A percentile compares a stretch with the other conserved stretches of the same genome.
Evolutionary conservation across 805 yeast species (phyloP).

Genomic region (Cyberlindnera euphorbiiphila): DNA sequence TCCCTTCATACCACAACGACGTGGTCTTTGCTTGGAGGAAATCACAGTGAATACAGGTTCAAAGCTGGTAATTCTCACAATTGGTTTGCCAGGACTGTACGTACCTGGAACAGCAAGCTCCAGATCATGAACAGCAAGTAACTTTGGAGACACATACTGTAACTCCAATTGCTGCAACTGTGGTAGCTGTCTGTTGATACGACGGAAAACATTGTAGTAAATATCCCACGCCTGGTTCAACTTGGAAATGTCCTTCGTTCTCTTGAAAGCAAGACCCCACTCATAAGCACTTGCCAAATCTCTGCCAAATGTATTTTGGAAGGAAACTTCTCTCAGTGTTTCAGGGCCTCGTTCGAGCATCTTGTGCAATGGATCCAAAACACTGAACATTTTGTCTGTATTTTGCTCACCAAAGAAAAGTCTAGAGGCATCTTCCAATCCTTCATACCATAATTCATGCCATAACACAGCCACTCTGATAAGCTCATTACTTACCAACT

Average conservation of each 20-base stretch:
- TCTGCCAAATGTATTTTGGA: slow-evolving; percentile 89
- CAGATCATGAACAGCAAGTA: slow-evolving; percentile 71
- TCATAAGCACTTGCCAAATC: slow-evolving; percentile 90
- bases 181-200: slow-evolving; percentile 85
- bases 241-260: slow-evolving; percentile 82
- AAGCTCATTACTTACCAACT: slow-evolving; percentile 86
- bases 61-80: slow-evolving; percentile 66
- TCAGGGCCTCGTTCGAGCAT: slow-evolving; percentile 85
- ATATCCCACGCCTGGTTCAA: slow-evolving; percentile 98
- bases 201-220: slow-evolving; percentile 87
- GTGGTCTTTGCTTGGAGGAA: slow-evolving; percentile 93
- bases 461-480: slow-evolving; percentile 93
- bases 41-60: slow-evolving; percentile 84
- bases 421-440: slow-evolving; percentile 93
- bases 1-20: slow-evolving; percentile 75
- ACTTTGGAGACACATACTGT: slow-evolving; percentile 90
- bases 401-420: slow-evolving; percentile 92
- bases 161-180: slow-evolving; percentile 81
- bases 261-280: slow-evolving; percentile 83
- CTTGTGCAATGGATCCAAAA: slow-evolving; percentile 83
- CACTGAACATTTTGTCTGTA: slow-evolving; percentile 90
- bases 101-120: slow-evolving; percentile 94
- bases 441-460: slow-evolving; percentile 99
- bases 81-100: slow-evolving; percentile 77
- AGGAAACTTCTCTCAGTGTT: slow-evolving; percentile 88